These are phyloP conservation scores for Triticum monococcum DNA, from an alignment of 176 grass and related monocot species.

Conservation along the genomic window DNA sequence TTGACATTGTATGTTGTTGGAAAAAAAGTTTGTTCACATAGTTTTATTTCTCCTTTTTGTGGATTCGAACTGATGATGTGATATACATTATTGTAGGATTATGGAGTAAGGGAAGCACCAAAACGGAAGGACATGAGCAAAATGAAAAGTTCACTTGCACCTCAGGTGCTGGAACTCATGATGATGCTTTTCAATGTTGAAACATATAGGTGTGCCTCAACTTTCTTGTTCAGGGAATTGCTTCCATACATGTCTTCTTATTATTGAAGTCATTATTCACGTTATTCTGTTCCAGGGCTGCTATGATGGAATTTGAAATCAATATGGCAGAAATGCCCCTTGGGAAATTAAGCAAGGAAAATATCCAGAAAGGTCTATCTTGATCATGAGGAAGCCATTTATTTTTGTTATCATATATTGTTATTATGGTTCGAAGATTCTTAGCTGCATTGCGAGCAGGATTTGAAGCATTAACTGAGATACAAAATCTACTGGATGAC, in stretches of 20 bases:
- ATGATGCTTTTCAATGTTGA: constrained; percentile 94
- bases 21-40: not conserved
- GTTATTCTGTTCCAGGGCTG: constrained; percentile 49
- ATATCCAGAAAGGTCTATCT: constrained; percentile 80
- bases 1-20: constrained; percentile 73
- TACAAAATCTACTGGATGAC: constrained; percentile 80
- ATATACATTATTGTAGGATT: constrained; percentile 69
- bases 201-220: constrained; percentile 71
- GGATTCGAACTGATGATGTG: constrained; percentile 1
- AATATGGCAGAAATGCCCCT: constrained; percentile 99
- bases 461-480: constrained; percentile 87
- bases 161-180: constrained; percentile 82
- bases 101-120: constrained; percentile 68
- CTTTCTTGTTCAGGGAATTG: constrained; percentile 4
- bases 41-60: not conserved
- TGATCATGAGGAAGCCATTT: constrained; percentile 3
- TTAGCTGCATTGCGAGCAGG: constrained; percentile 43
- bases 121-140: constrained; percentile 57
- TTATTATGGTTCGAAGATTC: constrained; percentile 28
- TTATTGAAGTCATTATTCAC: not conserved
- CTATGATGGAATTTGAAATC: constrained; percentile 97
- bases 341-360: constrained; percentile 93
- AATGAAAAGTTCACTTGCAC: constrained; percentile 78
- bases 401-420: not conserved
- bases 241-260: not conserved